Evolutionary conservation across 1,284 basidiomycete genomes (phyloP).

Genomic region (Cystobasidiaceae sp.): DNA sequence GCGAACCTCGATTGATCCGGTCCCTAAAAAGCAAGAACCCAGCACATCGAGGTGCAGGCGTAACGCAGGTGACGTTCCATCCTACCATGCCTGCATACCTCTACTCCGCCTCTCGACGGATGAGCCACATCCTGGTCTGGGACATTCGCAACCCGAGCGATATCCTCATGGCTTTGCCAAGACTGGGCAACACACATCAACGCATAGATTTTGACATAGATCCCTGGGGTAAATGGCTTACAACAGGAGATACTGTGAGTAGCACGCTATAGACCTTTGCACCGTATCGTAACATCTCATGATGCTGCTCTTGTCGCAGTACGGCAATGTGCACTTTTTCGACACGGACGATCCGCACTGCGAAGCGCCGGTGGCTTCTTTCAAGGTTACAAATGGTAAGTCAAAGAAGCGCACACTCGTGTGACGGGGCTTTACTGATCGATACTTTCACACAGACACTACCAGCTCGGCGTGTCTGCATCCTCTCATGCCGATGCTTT

Average conservation of each 20-base stretch:
- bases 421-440: not conserved
- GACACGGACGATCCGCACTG: slow-evolving; percentile 32
- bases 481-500: slow-evolving; percentile 53
- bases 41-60: slow-evolving; percentile 51
- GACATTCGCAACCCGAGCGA: slow-evolving; percentile 59
- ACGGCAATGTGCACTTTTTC: slow-evolving; percentile 42
- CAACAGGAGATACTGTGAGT: slow-evolving; percentile 64
- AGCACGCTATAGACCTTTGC: slow-evolving; percentile 30
- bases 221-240: slow-evolving; percentile 61
- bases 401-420: slow-evolving; percentile 16
- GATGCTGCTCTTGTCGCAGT: slow-evolving; percentile 26
- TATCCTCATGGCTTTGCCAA: slow-evolving; percentile 29
- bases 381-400: slow-evolving; percentile 35
- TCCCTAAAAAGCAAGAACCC: slow-evolving; percentile 21
- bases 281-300: not conserved
- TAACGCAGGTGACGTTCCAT: slow-evolving; percentile 63
- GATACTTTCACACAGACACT: slow-evolving; percentile 50
- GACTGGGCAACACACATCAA: slow-evolving; percentile 62
- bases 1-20: slow-evolving; percentile 38
- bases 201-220: slow-evolving; percentile 72
- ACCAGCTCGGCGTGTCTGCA: slow-evolving; percentile 62
- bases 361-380: slow-evolving; percentile 16
- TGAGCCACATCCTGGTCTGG: slow-evolving; percentile 64
- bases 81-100: slow-evolving; percentile 64
- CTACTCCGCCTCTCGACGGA: slow-evolving; percentile 70